phyloP scores from a whole-genome alignment of 2,329 filamentous ascomycete species.

The Arthroderma uncinatum region DNA sequence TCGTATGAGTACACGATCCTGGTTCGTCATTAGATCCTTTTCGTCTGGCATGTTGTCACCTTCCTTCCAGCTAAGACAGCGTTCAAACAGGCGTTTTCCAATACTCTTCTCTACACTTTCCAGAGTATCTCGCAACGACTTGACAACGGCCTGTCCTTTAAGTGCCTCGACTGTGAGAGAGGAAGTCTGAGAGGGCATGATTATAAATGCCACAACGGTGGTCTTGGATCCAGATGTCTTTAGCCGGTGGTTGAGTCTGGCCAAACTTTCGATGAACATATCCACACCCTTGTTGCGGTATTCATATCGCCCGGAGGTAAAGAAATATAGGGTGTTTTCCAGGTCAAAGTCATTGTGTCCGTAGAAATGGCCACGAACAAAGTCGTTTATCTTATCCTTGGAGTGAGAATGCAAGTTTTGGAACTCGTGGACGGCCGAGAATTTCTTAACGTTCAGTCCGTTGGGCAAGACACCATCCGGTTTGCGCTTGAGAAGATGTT shows the following conservation, averaged over 20 bases:
- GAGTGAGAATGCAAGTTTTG: conserved; percentile 94
- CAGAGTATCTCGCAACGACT: conserved; percentile 85
- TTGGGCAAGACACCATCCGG: conserved; percentile 94
- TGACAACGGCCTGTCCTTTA: conserved; percentile 94
- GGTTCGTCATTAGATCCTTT: conserved; percentile 84
- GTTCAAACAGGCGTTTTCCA: conserved; percentile 86
- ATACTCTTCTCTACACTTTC: conserved; percentile 88
- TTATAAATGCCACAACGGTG: conserved; percentile 94
- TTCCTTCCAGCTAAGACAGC: conserved; percentile 89
- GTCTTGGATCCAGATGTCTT: conserved; percentile 77
- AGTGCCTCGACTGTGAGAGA: conserved; percentile 91
- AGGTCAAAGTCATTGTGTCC: conserved; percentile 95
- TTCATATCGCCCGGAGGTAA: conserved; percentile 93
- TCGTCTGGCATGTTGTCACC: conserved; percentile 88
- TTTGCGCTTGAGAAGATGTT: conserved; percentile 94
- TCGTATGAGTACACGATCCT: conserved; percentile 85
- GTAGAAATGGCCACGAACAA: conserved; percentile 95
- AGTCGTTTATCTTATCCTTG: conserved; percentile 97
- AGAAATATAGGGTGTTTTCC: conserved; percentile 95
- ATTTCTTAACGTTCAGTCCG: conserved; percentile 95
- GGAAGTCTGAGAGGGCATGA: conserved; percentile 94
- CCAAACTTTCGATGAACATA: conserved; percentile 97
- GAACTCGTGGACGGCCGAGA: conserved; percentile 96
- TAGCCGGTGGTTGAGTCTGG: conserved; percentile 84
- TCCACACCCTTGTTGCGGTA: conserved; percentile 98